Conservation (phyloP, 257 asterid species). For the Fraxinus cuspidata region DNA sequence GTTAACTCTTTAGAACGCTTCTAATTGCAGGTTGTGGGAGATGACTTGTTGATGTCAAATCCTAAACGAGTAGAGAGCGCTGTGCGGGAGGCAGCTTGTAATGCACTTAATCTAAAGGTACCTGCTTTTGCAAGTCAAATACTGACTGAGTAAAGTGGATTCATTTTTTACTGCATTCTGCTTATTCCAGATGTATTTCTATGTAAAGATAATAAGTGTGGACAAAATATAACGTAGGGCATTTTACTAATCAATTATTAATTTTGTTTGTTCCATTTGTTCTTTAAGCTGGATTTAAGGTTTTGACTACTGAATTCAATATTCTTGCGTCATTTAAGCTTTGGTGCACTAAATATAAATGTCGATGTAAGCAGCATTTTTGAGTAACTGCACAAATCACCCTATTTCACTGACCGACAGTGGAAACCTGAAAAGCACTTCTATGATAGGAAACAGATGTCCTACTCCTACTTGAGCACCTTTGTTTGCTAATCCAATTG, state of each 20-base stretch:
- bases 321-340: constrained; percentile 15
- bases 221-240: neutral
- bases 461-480: constrained; percentile 10
- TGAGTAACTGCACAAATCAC: constrained; percentile 15
- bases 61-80: constrained; percentile 94
- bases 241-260: neutral
- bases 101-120: constrained; percentile 89
- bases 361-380: constrained; percentile 3
- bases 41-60: constrained; percentile 79
- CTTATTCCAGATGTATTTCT: neutral
- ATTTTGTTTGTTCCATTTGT: neutral
- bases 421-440: neutral
- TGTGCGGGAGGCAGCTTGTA: constrained; percentile 77
- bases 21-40: constrained; percentile 85
- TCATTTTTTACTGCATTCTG: neutral
- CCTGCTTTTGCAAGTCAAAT: constrained; percentile 18
- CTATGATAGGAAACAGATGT: neutral
- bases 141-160: neutral
- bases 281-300: constrained; percentile 8
- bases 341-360: neutral
- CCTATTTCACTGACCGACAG: neutral
- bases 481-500: constrained; percentile 1
- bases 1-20: neutral
- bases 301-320: constrained; percentile 12
- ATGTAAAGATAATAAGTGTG: neutral